A percentile compares a stretch with the other conserved stretches of the same genome.
Evolutionary conservation across 495 filamentous ascomycete genomes (phyloP).

Genomic region (Delitschia confertaspora): DNA sequence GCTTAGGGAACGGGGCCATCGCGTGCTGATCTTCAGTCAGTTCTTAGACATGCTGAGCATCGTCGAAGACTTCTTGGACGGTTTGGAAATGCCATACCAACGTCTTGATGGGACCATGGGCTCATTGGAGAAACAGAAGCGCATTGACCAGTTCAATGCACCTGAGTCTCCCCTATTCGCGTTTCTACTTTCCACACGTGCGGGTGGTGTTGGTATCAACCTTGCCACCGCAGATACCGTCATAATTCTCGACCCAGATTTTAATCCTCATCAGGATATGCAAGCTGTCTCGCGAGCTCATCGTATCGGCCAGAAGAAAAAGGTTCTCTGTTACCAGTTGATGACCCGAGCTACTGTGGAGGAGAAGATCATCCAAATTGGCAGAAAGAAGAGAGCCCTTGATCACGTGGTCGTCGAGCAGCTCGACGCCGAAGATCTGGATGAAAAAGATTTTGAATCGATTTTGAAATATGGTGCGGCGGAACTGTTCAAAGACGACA

Average conservation of each 20-base stretch:
- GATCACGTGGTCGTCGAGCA: constrained; percentile 90
- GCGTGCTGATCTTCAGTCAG: constrained; percentile 93
- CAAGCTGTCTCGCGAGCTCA: constrained; percentile 92
- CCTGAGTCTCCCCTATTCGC: constrained; percentile 73
- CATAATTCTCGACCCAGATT: constrained; percentile 96
- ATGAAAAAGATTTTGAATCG: constrained; percentile 68
- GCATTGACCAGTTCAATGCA: constrained; percentile 89
- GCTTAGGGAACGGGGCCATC: constrained; percentile 76
- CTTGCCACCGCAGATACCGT: constrained; percentile 95
- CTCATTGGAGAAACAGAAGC: constrained; percentile 78
- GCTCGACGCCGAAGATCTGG: constrained; percentile 70
- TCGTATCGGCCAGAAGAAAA: constrained; percentile 90
- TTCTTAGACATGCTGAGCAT: constrained; percentile 84
- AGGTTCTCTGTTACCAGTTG: constrained; percentile 88
- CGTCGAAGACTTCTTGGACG: constrained; percentile 79
- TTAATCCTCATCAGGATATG: constrained; percentile 97
- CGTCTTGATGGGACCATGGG: constrained; percentile 79
- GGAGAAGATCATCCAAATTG: constrained; percentile 94
- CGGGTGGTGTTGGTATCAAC: constrained; percentile 95
- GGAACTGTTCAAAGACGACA: constrained; percentile 72
- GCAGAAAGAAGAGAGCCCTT: constrained; percentile 87
- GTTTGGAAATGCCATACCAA: constrained; percentile 58
- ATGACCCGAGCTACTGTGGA: constrained; percentile 83
- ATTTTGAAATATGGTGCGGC: constrained; percentile 83
- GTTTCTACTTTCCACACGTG: constrained; percentile 86